Evolutionary conservation across 2,329 filamentous ascomycete species (phyloP), one percentile per base, ranked within the genome.

Genomic region (Huntiella abstrusa): DNA sequence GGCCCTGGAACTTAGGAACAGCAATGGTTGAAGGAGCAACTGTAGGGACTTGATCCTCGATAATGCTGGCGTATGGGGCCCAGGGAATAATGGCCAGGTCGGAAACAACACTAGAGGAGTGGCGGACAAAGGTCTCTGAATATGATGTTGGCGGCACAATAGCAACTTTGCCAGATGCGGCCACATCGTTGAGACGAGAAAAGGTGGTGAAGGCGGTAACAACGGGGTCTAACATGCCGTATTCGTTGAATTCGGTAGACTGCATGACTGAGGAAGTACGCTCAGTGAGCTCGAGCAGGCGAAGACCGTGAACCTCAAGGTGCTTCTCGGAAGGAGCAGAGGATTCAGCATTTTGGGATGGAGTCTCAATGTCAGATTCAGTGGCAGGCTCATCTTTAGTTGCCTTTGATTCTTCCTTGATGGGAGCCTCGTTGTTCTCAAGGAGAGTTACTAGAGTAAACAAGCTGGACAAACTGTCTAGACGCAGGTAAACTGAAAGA

Each of bases 231-330:
- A 32, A 47, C 41, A 47, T 42, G 55, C 96, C 88, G 51, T 77
- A 71, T 42, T 91, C 83, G 35, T 86, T 80, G 3, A 80, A 70
- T 56, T 92, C 85, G 0, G 85, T 80, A 8, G 93, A 84, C 54
- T 84, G 80, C 88, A 96, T 96, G 54, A 95, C 88, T 13, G 86
- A 87, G 1, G 88, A 95, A 37, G 84, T 82, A 70, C 88, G 85
- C 55, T 95, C 87, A 0, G 84, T 92, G 10, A 96, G 72, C 57
- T 92, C 83, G 42, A 92, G 64, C 12, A 96, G 71, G 11, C 87
- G 80, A n/a, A 94, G 64, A 32, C 86, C 88, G 55, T 93, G 84
- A 0, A 86, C 80, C 55, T 82, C 72, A 1, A 88, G 68, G 1
- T 74, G 70, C 6, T 66, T 57, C 45, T 55, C 53, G 6, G 28